Evolutionary conservation across 352 stramenopile species (phyloP).

Genomic region (Phytophthora multivora): DNA sequence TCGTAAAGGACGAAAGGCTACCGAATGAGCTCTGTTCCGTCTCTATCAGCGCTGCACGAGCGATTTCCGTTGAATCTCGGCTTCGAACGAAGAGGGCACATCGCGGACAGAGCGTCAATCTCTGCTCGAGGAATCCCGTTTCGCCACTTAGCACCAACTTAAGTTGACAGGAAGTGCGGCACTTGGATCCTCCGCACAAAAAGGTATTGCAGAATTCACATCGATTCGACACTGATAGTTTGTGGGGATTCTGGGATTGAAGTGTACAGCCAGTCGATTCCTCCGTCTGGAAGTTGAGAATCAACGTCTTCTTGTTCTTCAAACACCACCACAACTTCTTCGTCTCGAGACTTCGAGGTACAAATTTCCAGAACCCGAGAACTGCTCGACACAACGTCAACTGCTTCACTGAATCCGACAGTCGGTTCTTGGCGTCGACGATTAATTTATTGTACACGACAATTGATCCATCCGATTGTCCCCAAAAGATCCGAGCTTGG

Average conservation of each 20-base stretch:
- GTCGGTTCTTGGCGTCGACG: conserved; percentile 23
- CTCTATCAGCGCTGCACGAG: conserved; percentile 10
- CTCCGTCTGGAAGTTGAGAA: conserved; percentile 4
- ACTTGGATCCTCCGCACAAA: conserved; percentile 20
- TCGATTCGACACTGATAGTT: neutral
- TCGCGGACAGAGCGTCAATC: conserved; percentile 15
- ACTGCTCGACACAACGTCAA: conserved; percentile 16
- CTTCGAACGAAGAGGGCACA: conserved; percentile 24
- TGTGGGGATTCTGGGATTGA: neutral
- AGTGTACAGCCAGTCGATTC: conserved; percentile 7
- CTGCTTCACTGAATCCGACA: conserved; percentile 26
- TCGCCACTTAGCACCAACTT: conserved; percentile 27
- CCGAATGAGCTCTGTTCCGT: conserved; percentile 11
- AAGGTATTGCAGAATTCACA: conserved; percentile 27
- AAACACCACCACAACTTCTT: conserved; percentile 36
- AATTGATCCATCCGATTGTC: conserved; percentile 16
- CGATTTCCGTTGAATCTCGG: conserved; percentile 15
- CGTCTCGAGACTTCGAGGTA: conserved; percentile 25
- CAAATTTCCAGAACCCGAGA: conserved; percentile 27
- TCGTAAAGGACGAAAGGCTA: conserved; percentile 12
- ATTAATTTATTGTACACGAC: conserved; percentile 31
- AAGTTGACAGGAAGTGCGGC: conserved; percentile 12
- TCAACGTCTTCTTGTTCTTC: conserved; percentile 29
- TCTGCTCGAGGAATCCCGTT: conserved; percentile 25
- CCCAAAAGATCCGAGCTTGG: conserved; percentile 27